These are phyloP conservation scores for Zygosaccharomyces sapae DNA, from an alignment of 1,139 yeast genomes.

Conservation along the genomic window DNA sequence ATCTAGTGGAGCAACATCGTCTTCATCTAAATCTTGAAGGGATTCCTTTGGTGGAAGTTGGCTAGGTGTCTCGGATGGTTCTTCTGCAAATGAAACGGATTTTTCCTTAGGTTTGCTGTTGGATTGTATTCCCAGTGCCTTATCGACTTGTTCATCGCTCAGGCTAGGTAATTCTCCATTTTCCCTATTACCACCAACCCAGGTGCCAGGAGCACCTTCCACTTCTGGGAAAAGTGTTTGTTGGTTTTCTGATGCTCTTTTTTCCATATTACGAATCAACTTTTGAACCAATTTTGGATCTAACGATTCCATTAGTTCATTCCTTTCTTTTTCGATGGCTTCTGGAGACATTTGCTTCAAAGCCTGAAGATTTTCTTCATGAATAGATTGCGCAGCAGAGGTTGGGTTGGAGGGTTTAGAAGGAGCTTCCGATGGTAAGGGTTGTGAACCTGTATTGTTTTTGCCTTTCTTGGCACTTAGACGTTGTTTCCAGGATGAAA, in stretches of 20 bases:
- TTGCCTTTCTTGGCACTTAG: slow-evolving; percentile 26
- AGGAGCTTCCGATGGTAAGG: slow-evolving; percentile 20
- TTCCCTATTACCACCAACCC: slow-evolving; percentile 65
- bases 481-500: slow-evolving; percentile 42
- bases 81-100: neutral
- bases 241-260: slow-evolving; percentile 34
- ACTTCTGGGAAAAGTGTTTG: slow-evolving; percentile 45
- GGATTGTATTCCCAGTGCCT: slow-evolving; percentile 35
- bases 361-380: slow-evolving; percentile 65
- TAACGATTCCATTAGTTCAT: slow-evolving; percentile 61
- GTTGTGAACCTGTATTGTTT: slow-evolving; percentile 9
- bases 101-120: neutral
- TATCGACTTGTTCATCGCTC: slow-evolving; percentile 34
- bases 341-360: slow-evolving; percentile 61
- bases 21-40: slow-evolving; percentile 35
- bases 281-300: slow-evolving; percentile 66
- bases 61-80: neutral
- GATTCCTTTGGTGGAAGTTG: neutral
- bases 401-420: slow-evolving; percentile 25
- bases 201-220: slow-evolving; percentile 59
- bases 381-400: slow-evolving; percentile 68
- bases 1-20: slow-evolving; percentile 45
- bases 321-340: slow-evolving; percentile 61
- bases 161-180: slow-evolving; percentile 36
- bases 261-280: slow-evolving; percentile 43